Conservation (phyloP, 2,329 filamentous ascomycete genomes). For the Eurotiales sp. region DNA sequence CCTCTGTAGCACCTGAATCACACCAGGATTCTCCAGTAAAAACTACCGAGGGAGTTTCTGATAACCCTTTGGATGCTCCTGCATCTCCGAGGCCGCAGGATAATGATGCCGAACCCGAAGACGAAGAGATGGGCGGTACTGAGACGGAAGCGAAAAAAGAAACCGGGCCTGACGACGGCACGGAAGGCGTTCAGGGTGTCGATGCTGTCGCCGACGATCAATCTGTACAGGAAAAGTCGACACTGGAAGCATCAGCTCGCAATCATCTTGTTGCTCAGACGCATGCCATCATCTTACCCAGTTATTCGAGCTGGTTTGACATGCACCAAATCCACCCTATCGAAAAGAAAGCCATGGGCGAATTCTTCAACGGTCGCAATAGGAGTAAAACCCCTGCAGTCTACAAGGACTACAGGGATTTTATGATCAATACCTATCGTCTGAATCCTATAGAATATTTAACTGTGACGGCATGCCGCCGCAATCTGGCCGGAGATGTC, state of each 20-base stretch:
- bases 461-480: conserved; percentile 90
- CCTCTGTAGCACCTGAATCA: conserved; percentile 29
- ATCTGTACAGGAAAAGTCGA: conserved; percentile 70
- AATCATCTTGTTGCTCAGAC: conserved; percentile 91
- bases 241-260: conserved; percentile 78
- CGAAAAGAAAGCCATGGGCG: conserved; percentile 89
- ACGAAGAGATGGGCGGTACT: conserved; percentile 76
- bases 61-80: conserved; percentile 68
- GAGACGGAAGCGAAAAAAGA: conserved; percentile 43
- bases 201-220: conserved; percentile 52
- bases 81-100: conserved; percentile 61
- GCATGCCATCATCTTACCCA: conserved; percentile 92
- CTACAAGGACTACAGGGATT: conserved; percentile 98
- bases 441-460: conserved; percentile 94
- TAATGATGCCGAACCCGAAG: conserved; percentile 56
- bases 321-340: conserved; percentile 90
- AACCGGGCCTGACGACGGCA: conserved; percentile 43
- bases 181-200: conserved; percentile 45
- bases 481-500: conserved; percentile 93
- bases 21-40: conserved; percentile 30
- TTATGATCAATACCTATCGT: conserved; percentile 99
- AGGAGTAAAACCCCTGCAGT: conserved; percentile 95
- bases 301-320: conserved; percentile 98
- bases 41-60: conserved; percentile 39
- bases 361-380: conserved; percentile 98